Evolutionary conservation across 495 filamentous ascomycete genomes (phyloP).

Genomic region (Rostrohypoxylon terebratum): DNA sequence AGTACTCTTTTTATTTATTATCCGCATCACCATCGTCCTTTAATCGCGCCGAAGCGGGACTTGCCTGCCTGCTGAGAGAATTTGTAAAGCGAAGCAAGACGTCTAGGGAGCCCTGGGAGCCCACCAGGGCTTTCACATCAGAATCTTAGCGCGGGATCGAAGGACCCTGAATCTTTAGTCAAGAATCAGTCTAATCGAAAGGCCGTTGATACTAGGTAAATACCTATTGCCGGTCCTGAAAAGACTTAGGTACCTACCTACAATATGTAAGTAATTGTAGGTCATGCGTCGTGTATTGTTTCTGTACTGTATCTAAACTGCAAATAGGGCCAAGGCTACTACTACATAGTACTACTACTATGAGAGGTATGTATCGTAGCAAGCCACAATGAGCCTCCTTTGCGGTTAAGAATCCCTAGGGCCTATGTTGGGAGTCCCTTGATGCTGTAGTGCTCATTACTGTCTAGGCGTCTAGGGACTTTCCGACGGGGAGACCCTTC

Average conservation of each 20-base stretch:
- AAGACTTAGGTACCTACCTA: neutral
- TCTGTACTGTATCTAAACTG: constrained; percentile 1
- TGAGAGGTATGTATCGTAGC: neutral
- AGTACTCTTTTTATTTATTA: constrained; percentile 37
- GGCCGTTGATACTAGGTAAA: neutral
- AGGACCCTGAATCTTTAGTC: constrained; percentile 24
- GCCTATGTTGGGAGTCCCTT: constrained; percentile 1
- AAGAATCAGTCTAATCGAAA: constrained; percentile 2
- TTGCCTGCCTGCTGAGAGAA: neutral
- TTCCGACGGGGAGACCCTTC: constrained; percentile 7
- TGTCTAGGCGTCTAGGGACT: constrained; percentile 10
- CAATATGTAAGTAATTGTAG: neutral
- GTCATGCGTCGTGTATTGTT: neutral
- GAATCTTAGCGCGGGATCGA: constrained; percentile 6
- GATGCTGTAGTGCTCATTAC: neutral
- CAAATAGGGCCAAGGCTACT: constrained; percentile 1
- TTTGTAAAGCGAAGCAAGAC: constrained; percentile 4
- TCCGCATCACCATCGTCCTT: constrained; percentile 25
- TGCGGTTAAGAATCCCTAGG: neutral
- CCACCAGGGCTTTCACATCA: neutral
- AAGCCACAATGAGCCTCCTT: constrained; percentile 9
- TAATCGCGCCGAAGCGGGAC: constrained; percentile 18
- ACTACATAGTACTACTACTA: no score
- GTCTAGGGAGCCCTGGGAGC: neutral
- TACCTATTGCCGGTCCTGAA: neutral